phyloP scores from a whole-genome alignment of 257 asterid species.

The Solanum neorickii region DNA sequence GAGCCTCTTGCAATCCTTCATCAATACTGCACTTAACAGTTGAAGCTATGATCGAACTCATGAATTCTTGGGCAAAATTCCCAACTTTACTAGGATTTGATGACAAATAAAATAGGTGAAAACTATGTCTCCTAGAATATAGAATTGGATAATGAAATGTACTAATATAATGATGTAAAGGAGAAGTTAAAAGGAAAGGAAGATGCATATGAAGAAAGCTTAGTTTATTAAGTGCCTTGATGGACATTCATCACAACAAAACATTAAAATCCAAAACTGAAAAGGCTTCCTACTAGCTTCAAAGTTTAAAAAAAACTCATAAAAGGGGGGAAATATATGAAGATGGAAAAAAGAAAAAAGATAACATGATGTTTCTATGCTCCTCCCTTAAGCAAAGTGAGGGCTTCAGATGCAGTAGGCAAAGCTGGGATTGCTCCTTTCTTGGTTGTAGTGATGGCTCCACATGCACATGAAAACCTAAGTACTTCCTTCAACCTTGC shows the following conservation, averaged over 20 bases:
- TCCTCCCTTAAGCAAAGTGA: conserved; percentile 17
- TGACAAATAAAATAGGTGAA: neutral
- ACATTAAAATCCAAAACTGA: neutral
- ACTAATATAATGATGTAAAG: neutral
- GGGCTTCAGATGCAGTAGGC: conserved; percentile 51
- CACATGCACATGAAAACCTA: conserved; percentile 79
- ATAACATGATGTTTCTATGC: neutral
- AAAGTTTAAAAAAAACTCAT: neutral
- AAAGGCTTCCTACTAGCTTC: neutral
- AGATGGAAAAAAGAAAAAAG: neutral
- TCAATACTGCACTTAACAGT: neutral
- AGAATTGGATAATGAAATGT: neutral
- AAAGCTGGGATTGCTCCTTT: conserved; percentile 98
- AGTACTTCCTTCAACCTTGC: conserved; percentile 61
- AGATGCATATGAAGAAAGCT: neutral
- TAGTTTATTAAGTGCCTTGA: neutral
- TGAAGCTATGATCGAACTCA: too few relatives aligned
- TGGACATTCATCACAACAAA: neutral
- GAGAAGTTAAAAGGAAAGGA: neutral
- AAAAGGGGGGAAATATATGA: neutral
- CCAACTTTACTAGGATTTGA: neutral
- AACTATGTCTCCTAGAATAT: too few relatives aligned
- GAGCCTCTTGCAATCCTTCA: neutral
- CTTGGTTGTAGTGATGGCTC: conserved; percentile 91
- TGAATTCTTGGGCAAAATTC: neutral